Evolutionary conservation across 768 basidiomycete genomes (phyloP).

Genomic region (Hygrophoropsis aurantiaca): DNA sequence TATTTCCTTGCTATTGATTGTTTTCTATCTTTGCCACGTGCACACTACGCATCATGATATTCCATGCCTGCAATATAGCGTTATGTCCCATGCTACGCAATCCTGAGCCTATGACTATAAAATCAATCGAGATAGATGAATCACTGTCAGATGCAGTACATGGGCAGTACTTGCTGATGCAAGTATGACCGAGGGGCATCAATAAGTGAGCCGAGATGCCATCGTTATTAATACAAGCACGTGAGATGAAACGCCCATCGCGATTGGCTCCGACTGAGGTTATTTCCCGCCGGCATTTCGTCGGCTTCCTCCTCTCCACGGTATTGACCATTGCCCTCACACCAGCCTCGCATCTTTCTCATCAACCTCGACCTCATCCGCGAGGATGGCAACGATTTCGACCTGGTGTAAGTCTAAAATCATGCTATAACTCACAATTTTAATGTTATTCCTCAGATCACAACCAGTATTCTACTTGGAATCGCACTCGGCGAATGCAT

Average conservation of each 20-base stretch:
- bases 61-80: slow-evolving; percentile 12
- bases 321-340: slow-evolving; percentile 1
- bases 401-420: slow-evolving; percentile 36
- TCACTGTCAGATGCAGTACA: too few relatives aligned
- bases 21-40: slow-evolving; percentile 20
- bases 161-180: too few relatives aligned
- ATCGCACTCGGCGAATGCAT: slow-evolving; percentile 53
- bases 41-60: slow-evolving; percentile 9
- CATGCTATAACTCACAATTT: not conserved
- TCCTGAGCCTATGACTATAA: not conserved
- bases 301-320: slow-evolving; percentile 3
- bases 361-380: slow-evolving; percentile 8
- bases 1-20: slow-evolving; percentile 12
- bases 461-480: slow-evolving; percentile 56
- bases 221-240: not conserved
- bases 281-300: not conserved
- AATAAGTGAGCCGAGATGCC: not conserved
- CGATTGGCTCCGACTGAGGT: slow-evolving; percentile 1
- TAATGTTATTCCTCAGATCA: slow-evolving; percentile 34
- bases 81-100: slow-evolving; percentile 8
- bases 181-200: too few relatives aligned
- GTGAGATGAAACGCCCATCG: not conserved
- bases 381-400: slow-evolving; percentile 30
- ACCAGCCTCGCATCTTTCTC: not conserved
- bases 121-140: not conserved